A percentile compares a stretch with the other conserved stretches of the same genome.
Conservation (phyloP, 73 alveolate genomes). For the Urostyla sp. region DNA sequence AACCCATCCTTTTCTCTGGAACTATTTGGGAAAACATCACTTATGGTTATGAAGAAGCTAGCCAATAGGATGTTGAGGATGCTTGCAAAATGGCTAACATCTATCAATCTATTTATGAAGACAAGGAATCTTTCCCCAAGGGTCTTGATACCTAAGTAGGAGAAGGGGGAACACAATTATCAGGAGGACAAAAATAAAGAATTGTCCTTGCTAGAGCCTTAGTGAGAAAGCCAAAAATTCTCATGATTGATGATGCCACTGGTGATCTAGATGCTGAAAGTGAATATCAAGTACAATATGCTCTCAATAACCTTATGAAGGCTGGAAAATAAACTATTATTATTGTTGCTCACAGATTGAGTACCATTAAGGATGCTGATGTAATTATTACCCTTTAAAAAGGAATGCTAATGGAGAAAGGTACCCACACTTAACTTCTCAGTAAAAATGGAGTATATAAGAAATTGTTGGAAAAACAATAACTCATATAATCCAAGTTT, state of each 20-base stretch:
- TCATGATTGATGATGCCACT: conserved; percentile 42
- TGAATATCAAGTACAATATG: conserved; percentile 16
- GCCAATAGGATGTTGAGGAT: background rate
- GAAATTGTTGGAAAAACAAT: no score
- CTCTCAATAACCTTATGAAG: conserved; percentile 19
- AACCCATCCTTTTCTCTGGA: conserved; percentile 56
- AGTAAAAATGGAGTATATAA: no score
- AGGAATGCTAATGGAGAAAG: background rate
- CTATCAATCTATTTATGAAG: conserved; percentile 59
- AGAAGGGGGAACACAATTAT: conserved; percentile 72
- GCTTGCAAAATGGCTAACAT: conserved; percentile 50
- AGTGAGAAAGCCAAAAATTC: conserved; percentile 20
- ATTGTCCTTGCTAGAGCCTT: conserved; percentile 29
- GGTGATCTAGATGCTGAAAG: conserved; percentile 19
- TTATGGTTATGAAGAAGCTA: conserved; percentile 26
- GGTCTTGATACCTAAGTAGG: conserved; percentile 75
- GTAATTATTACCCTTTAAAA: background rate
- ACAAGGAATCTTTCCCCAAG: conserved; percentile 57
- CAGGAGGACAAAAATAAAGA: conserved; percentile 67
- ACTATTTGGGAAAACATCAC: conserved; percentile 50
- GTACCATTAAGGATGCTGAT: background rate
- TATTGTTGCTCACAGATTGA: background rate
- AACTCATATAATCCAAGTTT: no score
- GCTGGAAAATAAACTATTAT: background rate
- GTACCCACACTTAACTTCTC: no score